Evolutionary conservation across 1,139 yeast species (phyloP), one percentile per base, ranked within the genome.

Genomic region (Suhomyces bribrorum): DNA sequence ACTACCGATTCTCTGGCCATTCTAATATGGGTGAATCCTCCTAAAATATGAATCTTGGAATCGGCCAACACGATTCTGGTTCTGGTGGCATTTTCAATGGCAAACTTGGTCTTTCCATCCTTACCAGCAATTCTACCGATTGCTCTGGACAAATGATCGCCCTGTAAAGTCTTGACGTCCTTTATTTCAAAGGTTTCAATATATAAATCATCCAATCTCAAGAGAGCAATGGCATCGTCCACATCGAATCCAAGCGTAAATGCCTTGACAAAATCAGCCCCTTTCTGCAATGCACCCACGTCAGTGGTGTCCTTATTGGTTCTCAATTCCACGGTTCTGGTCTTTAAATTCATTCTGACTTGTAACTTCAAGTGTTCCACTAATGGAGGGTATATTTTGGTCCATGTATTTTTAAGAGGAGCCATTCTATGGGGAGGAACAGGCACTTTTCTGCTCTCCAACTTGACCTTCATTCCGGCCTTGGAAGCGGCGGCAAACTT

Each of bases 111-210:
- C 67, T 90, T 90, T 58, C 99, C 99, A 60, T 92, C 99, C 61
- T 92, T 94, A 63, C 99, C 99, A 16, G 98, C 98, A 63, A 92
- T 92, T 76, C 99, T 89, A 55, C 98, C 99, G 61, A 92, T 92
- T 14, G 99, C 98, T 74, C 99, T 83, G 33, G 96, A 84, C 62
- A 92, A 76, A 77, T 92, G 98, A 65, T 92, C 98, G 15, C 98
- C 98, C 25, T 82, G 82, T 51, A 92, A 73, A 3, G 97, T 90
- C 68, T 92, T 94, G 44, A 92, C 97, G 65, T 92, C 99, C 64
- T 94, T 92, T 54, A 92, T 77, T 61, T 92, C 99, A 60, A 92
- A 92, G 2, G 97, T 89, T 65, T 92, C 98, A 50, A 94, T 89
- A 69, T 90, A 92, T 51, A 92, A 77, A 62, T 92, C 99, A 62